A percentile compares a stretch with the other conserved stretches of the same genome.
Conservation (phyloP, 2,329 filamentous ascomycete species). For the Monilinia fructigena region DNA sequence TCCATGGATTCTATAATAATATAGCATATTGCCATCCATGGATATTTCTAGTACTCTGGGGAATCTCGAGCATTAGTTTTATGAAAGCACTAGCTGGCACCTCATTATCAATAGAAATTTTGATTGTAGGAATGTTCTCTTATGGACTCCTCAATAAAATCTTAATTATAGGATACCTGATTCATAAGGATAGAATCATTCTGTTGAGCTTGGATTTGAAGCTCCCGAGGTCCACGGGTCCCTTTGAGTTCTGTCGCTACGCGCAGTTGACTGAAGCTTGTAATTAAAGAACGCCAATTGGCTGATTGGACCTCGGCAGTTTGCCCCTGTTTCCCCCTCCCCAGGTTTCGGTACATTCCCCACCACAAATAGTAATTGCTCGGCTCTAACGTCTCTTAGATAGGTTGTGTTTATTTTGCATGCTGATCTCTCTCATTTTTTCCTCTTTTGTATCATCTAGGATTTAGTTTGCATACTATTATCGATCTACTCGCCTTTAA, state of each 20-base stretch:
- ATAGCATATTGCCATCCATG: no score
- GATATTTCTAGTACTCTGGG: no score
- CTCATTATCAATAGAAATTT: neutral
- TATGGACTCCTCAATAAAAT: neutral
- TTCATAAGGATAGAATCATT: no score
- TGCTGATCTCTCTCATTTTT: neutral
- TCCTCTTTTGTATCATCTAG: neutral
- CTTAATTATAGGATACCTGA: neutral
- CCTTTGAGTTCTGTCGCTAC: no score
- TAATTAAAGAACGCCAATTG: constrained; percentile 7
- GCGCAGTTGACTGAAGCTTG: neutral
- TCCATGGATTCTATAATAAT: no score
- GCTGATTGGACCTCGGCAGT: constrained; percentile 9
- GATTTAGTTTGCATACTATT: neutral
- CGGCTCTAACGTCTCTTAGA: no score
- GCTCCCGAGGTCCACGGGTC: no score
- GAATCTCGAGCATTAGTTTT: neutral
- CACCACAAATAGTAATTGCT: neutral
- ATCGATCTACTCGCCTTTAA: neutral
- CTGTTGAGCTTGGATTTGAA: no score
- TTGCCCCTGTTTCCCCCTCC: constrained; percentile 6
- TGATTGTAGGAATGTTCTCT: neutral
- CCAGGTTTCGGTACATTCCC: constrained; percentile 7
- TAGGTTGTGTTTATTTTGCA: no score
- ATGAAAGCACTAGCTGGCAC: neutral